Evolutionary conservation across 208 protist species (phyloP).

Genomic region (Crithidia expoeki): DNA sequence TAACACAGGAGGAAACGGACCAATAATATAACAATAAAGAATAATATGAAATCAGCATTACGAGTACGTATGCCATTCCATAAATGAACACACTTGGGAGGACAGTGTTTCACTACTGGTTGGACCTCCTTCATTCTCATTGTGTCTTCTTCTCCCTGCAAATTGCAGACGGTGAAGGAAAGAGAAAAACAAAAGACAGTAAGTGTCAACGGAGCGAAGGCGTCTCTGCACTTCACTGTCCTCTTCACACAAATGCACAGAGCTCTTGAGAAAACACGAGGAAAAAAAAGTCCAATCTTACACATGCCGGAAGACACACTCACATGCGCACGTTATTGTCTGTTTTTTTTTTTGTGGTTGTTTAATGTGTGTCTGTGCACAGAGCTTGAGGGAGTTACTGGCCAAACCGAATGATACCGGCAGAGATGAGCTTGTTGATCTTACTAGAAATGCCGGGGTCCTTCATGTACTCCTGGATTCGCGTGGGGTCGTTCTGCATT

Average conservation of each 20-base stretch:
- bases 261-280: not conserved
- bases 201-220: not conserved
- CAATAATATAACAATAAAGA: not conserved
- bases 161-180: conserved; percentile 11
- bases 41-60: not conserved
- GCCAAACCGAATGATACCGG: conserved; percentile 95
- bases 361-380: not conserved
- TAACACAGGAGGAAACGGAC: not conserved
- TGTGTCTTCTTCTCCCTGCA: not conserved
- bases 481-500: conserved; percentile 89
- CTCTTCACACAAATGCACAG: conserved; percentile 9
- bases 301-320: not conserved
- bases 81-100: no score
- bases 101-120: no score
- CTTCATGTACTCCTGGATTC: conserved; percentile 92
- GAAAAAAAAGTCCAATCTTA: not conserved
- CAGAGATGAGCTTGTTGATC: conserved; percentile 96
- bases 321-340: not conserved
- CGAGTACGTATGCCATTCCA: not conserved
- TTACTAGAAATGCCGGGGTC: conserved; percentile 91
- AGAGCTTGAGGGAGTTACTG: conserved; percentile 13
- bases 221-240: conserved; percentile 1
- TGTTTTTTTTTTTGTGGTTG: not conserved
- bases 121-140: no score
- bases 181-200: conserved; percentile 14